Evolutionary conservation across 2,329 filamentous ascomycete species (phyloP), one percentile per base, ranked within the genome.

Genomic region (Penicillium sp.): DNA sequence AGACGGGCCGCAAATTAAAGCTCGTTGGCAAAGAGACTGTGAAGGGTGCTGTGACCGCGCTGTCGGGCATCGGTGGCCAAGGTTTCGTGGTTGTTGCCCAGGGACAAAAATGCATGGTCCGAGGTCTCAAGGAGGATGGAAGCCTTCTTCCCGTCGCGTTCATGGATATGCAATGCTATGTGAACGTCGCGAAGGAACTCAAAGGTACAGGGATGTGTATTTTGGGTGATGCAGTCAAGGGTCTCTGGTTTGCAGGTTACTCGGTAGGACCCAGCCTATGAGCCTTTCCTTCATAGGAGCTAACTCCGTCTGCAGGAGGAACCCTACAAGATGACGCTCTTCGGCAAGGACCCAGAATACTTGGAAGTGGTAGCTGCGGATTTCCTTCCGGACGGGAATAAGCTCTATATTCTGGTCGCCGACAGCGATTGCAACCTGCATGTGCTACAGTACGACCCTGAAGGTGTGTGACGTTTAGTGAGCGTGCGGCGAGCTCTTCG

Each of bases 61-160:
- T 98, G 8, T 88, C 85, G 1, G 84, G 86, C 48, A 84, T 94
- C 39, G 91, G 87, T 28, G 88, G 83, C 0, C 89, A 93, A 65
- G 93, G 86, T 1, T 88, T 91, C 52, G 81, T 94, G 75, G 83
- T 93, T 47, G 86, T 86, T 27, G 89, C 90, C 0, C 93, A 98
- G 61, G 93, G 93, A 1, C 90, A 96, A 59, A 98, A 98, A 67
- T 91, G 89, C 63, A 94, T 98, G 86, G 89, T 98, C 1, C 79
- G 93, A 43, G 93, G 93, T 27, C 76, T 98, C 3, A 96, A 96
- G 63, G 93, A 98, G 64, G 93, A 98, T 60, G 88, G 90, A 1
- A 89, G 86, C 1, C 77, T 97, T 36, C 74, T 97, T 1, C 93
- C 93, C 0, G 91, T 98, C 3, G 93, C 93, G 0, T 98, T 98